Percentiles rank a stretch among this genome's conserved stretches.
Conservation (phyloP, 2,329 filamentous ascomycete species). For the Penicillium thymicola region DNA sequence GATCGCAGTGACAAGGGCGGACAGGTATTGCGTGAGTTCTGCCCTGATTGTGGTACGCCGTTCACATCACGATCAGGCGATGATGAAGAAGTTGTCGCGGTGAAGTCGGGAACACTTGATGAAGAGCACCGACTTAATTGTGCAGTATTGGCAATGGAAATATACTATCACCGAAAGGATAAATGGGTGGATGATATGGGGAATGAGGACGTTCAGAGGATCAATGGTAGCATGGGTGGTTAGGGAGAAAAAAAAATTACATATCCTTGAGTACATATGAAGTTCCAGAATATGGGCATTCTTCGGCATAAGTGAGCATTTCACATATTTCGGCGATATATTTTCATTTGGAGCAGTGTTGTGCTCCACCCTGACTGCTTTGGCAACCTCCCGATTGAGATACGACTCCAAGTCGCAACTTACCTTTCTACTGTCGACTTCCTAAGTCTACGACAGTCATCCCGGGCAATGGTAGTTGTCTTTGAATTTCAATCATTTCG, state of each 20-base stretch:
- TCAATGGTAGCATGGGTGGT: background rate
- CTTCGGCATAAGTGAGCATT: too few species aligned
- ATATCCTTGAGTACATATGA: too few species aligned
- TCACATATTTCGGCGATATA: too few species aligned
- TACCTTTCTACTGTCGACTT: slow-evolving; percentile 7
- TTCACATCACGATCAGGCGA: background rate
- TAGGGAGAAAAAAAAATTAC: background rate
- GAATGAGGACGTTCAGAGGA: background rate
- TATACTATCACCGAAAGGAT: background rate
- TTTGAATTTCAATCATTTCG: slow-evolving; percentile 5
- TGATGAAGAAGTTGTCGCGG: background rate
- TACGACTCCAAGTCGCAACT: background rate
- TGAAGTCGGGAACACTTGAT: background rate
- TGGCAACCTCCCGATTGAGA: slow-evolving; percentile 2
- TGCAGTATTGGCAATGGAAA: background rate
- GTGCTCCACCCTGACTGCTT: background rate
- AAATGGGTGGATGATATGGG: background rate
- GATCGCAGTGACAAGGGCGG: background rate
- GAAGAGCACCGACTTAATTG: background rate
- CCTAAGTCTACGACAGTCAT: slow-evolving; percentile 1
- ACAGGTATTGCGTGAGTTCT: background rate
- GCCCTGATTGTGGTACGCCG: background rate
- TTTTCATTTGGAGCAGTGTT: background rate
- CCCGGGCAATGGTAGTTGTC: slow-evolving; percentile 8
- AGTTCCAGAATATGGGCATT: too few species aligned